Evolutionary conservation across 208 protist species (phyloP).

Genomic region (Crithidia bombi): DNA sequence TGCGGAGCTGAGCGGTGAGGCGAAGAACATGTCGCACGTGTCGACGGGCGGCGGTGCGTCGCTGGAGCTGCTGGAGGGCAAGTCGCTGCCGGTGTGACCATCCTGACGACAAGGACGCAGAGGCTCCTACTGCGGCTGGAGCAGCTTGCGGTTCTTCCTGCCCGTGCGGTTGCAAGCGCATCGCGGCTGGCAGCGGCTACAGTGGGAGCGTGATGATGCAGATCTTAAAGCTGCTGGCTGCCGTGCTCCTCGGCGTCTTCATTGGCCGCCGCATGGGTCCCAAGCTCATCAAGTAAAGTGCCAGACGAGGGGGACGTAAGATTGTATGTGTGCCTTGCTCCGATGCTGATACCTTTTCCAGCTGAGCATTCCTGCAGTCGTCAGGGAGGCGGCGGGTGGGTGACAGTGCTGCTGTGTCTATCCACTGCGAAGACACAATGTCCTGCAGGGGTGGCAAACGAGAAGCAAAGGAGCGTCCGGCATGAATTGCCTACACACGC

Average conservation of each 20-base stretch:
- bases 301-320: too few species aligned
- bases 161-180: too few species aligned
- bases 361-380: too few species aligned
- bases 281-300: constrained; percentile 37
- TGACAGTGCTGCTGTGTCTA: too few species aligned
- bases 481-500: too few species aligned
- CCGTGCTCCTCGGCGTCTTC: constrained; percentile 34
- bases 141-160: not conserved
- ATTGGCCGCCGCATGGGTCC: constrained; percentile 34
- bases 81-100: constrained; percentile 90
- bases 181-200: not conserved
- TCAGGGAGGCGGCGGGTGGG: too few species aligned
- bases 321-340: not conserved
- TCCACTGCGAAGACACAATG: not conserved
- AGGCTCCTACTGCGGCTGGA: not conserved
- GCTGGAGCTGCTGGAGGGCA: constrained; percentile 99
- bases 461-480: not conserved
- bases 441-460: not conserved
- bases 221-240: constrained; percentile 26
- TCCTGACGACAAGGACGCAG: constrained; percentile 71
- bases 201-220: constrained; percentile 18
- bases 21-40: constrained; percentile 96
- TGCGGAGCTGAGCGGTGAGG: constrained; percentile 88
- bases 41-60: constrained; percentile 99
- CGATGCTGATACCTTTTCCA: not conserved